Conservation (phyloP, 345 rosid genomes). For the Stellera chamaejasme region DNA sequence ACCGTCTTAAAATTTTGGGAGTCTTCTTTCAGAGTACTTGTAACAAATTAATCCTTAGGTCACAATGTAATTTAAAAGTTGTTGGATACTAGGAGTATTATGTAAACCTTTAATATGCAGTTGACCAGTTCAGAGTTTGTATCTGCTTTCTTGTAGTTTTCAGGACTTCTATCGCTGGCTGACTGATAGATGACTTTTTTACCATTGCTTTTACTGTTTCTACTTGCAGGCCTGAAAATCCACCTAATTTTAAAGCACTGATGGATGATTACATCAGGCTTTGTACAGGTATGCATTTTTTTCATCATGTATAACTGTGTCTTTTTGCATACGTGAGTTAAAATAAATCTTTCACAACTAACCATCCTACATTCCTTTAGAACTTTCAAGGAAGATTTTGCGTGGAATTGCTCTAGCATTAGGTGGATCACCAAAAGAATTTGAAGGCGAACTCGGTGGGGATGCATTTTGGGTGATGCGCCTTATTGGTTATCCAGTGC, state of each 20-base stretch:
- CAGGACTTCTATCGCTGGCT: no score
- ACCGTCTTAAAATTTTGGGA: no score
- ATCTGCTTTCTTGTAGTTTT: no score
- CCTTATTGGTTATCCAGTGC: conserved; percentile 71
- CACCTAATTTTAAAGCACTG: conserved; percentile 37
- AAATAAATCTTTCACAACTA: conserved; percentile 5
- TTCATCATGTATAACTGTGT: conserved; percentile 1
- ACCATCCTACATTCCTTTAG: conserved; percentile 21
- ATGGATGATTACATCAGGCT: conserved; percentile 67
- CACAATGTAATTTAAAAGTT: no score
- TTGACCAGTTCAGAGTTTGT: no score
- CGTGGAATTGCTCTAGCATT: conserved; percentile 68
- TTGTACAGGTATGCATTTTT: conserved; percentile 48
- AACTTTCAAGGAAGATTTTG: conserved; percentile 72
- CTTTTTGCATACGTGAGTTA: background rate
- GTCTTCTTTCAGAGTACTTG: no score
- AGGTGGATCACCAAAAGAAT: conserved; percentile 54
- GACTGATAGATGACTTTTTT: no score
- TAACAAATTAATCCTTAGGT: no score
- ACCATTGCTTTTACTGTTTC: background rate
- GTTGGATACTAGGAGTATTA: background rate
- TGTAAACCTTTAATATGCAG: background rate
- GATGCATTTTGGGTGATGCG: conserved; percentile 90
- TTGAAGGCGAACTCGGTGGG: conserved; percentile 68
- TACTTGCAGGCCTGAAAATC: conserved; percentile 55